Percentiles rank a stretch among this genome's conserved stretches.
Conservation (phyloP, 148 eudicot genomes). For the Rhododendron kiyosumense region DNA sequence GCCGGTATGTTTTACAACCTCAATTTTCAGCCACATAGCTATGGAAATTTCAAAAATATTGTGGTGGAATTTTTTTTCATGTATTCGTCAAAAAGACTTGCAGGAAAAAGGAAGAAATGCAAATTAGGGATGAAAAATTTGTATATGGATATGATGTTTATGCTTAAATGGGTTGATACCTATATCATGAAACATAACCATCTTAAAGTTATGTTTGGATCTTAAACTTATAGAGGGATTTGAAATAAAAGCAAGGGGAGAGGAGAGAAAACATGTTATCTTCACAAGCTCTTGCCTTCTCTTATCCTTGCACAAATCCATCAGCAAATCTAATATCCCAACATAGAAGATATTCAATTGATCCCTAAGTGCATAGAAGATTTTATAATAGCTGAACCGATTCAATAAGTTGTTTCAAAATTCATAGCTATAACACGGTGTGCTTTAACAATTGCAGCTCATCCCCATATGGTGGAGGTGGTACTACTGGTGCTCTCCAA, state of each 20-base stretch:
- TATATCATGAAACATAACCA: background rate
- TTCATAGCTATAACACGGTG: background rate
- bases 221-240: background rate
- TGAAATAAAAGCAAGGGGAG: background rate
- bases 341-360: background rate
- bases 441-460: conserved; percentile 20
- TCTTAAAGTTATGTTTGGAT: background rate
- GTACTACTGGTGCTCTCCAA: conserved; percentile 50
- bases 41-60: background rate
- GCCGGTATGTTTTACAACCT: conserved; percentile 19
- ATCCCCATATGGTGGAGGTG: conserved; percentile 56
- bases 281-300: background rate
- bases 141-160: background rate
- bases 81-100: background rate
- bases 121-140: background rate
- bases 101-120: background rate
- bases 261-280: background rate
- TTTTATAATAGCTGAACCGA: background rate
- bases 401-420: background rate
- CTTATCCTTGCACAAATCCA: background rate
- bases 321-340: background rate
- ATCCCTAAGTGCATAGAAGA: background rate
- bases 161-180: background rate
- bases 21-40: background rate
- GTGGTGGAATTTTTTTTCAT: background rate